These are phyloP conservation scores for Castanea crenata DNA, from an alignment of 306 rosid species.

Conservation along the genomic window DNA sequence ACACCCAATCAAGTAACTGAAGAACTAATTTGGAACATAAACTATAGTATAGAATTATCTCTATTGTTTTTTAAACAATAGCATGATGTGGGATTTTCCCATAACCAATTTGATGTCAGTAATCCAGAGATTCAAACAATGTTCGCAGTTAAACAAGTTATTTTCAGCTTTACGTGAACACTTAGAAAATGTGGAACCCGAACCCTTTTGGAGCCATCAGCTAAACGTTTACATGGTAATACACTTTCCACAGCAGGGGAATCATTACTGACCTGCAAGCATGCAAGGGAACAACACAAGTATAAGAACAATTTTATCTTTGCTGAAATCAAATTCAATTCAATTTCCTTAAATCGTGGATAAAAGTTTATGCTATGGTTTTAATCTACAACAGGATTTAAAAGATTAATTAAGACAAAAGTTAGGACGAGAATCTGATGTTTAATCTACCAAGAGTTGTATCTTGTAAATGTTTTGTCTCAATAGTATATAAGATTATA, in stretches of 20 bases:
- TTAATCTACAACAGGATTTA: neutral
- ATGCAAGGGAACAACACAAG: neutral
- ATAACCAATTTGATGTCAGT: neutral
- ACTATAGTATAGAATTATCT: neutral
- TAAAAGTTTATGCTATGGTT: neutral
- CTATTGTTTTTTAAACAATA: neutral
- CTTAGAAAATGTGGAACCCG: constrained; percentile 61
- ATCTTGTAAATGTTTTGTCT: neutral
- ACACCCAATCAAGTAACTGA: no score
- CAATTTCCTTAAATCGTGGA: neutral
- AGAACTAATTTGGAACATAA: no score
- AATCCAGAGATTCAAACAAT: neutral
- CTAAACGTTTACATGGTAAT: constrained; percentile 74
- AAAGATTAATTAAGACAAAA: neutral
- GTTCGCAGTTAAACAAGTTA: neutral
- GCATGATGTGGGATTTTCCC: neutral
- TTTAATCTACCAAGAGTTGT: neutral
- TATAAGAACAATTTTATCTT: constrained; percentile 10
- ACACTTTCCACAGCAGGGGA: constrained; percentile 40
- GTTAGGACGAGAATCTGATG: neutral
- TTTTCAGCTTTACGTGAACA: constrained; percentile 49
- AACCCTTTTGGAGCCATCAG: constrained; percentile 91
- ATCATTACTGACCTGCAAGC: constrained; percentile 53
- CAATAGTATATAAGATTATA: neutral
- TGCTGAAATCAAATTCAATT: neutral